Conservation (phyloP, 441 rosid genomes). For the Gossypium trilobum region DNA sequence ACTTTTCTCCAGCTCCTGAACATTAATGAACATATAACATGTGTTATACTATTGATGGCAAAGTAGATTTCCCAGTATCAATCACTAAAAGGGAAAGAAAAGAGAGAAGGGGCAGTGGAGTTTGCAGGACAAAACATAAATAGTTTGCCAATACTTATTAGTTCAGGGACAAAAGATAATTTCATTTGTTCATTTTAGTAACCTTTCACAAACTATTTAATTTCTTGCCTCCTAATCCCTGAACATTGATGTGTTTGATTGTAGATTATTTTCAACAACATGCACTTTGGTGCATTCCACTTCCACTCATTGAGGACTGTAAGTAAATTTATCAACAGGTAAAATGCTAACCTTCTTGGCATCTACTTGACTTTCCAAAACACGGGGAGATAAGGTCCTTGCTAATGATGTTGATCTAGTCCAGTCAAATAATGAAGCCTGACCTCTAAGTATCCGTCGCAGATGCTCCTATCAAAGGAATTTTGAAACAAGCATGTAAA, state of each 20-base stretch:
- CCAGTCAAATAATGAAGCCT: slow-evolving; percentile 91
- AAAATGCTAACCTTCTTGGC: slow-evolving; percentile 69
- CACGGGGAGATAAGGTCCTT: slow-evolving; percentile 88
- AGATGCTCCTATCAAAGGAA: slow-evolving; percentile 55
- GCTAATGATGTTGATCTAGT: slow-evolving; percentile 89
- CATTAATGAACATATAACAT: slow-evolving; percentile 10
- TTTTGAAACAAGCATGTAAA: not conserved
- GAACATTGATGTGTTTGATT: not conserved
- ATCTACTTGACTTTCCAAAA: slow-evolving; percentile 90
- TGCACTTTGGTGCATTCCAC: slow-evolving; percentile 3
- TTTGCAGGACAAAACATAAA: not conserved
- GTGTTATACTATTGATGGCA: not conserved
- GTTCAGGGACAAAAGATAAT: not conserved
- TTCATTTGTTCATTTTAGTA: not conserved
- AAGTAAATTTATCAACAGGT: slow-evolving; percentile 10
- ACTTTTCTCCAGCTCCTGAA: slow-evolving; percentile 89
- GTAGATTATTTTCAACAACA: not conserved
- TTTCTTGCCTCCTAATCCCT: not conserved
- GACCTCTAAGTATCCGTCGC: slow-evolving; percentile 93
- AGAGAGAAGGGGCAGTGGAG: not conserved
- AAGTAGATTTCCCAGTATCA: not conserved
- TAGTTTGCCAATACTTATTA: not conserved
- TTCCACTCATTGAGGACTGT: not conserved
- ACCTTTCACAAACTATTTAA: not conserved
- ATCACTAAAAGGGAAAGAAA: not conserved